These are phyloP conservation scores for Alternaria dauci DNA, from an alignment of 2,329 filamentous ascomycete genomes.

Conservation along the genomic window DNA sequence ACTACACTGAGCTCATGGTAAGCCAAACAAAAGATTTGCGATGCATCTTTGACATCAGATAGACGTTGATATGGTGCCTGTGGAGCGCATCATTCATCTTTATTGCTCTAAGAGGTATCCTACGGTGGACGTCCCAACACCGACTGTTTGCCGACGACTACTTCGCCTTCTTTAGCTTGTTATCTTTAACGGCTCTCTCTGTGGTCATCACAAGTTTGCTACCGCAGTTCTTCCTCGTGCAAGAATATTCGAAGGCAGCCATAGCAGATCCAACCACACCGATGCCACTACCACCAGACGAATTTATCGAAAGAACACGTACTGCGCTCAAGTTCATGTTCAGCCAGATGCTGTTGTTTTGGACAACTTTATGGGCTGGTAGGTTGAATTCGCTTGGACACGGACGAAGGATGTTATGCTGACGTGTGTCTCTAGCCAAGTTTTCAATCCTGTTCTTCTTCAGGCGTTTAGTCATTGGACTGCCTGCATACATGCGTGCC, in stretches of 20 bases:
- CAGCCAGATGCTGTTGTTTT: constrained; percentile 17
- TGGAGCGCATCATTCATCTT: neutral
- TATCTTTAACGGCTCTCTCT: neutral
- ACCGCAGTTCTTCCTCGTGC: constrained; percentile 11
- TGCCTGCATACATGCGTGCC: too few relatives aligned
- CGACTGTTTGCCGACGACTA: neutral
- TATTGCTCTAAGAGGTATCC: neutral
- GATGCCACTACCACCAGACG: neutral
- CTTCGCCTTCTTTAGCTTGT: neutral
- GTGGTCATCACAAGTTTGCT: neutral
- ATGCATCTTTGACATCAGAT: neutral
- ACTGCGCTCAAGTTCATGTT: constrained; percentile 15
- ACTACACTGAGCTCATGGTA: neutral
- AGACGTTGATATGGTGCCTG: neutral
- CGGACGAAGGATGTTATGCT: fast-evolving
- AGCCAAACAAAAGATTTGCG: too few relatives aligned
- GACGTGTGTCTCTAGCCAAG: too few relatives aligned
- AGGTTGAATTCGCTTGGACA: neutral
- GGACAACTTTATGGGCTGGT: constrained; percentile 16
- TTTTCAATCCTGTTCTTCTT: too few relatives aligned
- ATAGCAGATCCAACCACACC: neutral
- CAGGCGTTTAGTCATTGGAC: too few relatives aligned
- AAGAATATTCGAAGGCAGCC: constrained; percentile 8
- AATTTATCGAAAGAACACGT: neutral
- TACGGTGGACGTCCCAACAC: neutral